These are phyloP conservation scores for Litchi chinensis DNA, from an alignment of 345 rosid species.

Conservation along the genomic window DNA sequence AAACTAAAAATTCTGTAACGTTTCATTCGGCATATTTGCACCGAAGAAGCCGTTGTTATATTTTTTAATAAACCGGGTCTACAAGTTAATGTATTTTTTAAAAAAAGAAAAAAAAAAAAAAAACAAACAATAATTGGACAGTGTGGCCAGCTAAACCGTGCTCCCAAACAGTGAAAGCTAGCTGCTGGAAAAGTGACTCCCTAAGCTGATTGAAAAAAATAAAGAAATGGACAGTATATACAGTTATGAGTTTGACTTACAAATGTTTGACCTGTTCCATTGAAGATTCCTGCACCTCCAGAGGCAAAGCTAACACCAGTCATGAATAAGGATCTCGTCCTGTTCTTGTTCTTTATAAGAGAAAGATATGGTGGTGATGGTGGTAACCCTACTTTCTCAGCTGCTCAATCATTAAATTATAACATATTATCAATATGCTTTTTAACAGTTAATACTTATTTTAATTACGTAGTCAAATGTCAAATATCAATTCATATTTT, in stretches of 20 bases:
- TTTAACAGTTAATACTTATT: no score
- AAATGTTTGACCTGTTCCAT: slow-evolving; percentile 38
- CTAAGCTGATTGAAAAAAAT: background rate
- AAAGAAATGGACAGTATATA: no score
- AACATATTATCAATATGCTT: background rate
- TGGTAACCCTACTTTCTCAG: slow-evolving; percentile 52
- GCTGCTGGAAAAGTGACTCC: background rate
- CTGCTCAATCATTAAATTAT: slow-evolving; percentile 24
- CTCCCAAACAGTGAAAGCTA: background rate
- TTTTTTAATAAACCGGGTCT: no score
- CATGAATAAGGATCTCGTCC: slow-evolving; percentile 18
- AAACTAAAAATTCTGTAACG: no score
- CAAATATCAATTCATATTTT: no score
- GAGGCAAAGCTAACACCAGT: slow-evolving; percentile 58
- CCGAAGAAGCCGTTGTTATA: slow-evolving; percentile 2
- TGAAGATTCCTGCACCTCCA: slow-evolving; percentile 57
- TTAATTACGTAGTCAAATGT: no score
- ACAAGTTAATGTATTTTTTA: no score
- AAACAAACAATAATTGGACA: no score
- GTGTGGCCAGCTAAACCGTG: background rate
- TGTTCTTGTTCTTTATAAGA: background rate
- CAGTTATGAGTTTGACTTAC: slow-evolving; percentile 36
- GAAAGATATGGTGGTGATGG: slow-evolving; percentile 48
- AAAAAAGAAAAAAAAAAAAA: no score
- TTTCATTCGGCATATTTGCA: no score